Base-by-base conservation (phyloP, 192 early-diverging fungal species). In the Pilaira anomala region DNA sequence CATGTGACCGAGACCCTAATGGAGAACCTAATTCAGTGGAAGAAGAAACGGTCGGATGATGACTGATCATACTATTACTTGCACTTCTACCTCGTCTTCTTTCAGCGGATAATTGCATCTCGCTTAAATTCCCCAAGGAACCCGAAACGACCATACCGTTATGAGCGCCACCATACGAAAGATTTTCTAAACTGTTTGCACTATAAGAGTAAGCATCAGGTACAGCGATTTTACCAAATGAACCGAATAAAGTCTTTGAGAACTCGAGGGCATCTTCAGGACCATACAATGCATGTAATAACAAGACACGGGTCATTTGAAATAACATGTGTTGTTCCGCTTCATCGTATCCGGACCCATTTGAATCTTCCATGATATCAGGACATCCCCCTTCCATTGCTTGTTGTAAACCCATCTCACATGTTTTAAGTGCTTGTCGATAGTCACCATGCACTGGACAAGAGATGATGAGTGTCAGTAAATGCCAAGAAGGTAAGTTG, bases 401-500 rank as follows among this genome's bases (percentile, higher is more conserved):
- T 67, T 88, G 85, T 58, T 77, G 75, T 51, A 83, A 60, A 1
- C 75, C 88, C 13, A 89, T 67, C 21, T 87, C 81, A 67, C 85
- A 89, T 39, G 85, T 76, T 39, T 80, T 81, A 67, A 83, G 66
- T 6, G 90, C 90, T 29, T 82, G 77, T 8, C 63, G 63, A 42
- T 82, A 77, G 62, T 92, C 85, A 44, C 87, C 85, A 65, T 85
- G 82, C n/a, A 36, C 42, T 28, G 73, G 68, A 14, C 85, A 81
- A 14, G 90, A 87, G 2, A 83, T 74, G 13, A 87, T 68, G 53
- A 90, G 75, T 6, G 73, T 86, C 26, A 92, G 60, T n/a, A 92
- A 71, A 62, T 92, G 86, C 88, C 88, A 92, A 9, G 89, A 86
- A 29, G 85, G 80, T 33, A 88, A 74, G 44, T 88, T 79, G 7